phyloP scores from a whole-genome alignment of 345 rosid species.

The Brassica incana region DNA sequence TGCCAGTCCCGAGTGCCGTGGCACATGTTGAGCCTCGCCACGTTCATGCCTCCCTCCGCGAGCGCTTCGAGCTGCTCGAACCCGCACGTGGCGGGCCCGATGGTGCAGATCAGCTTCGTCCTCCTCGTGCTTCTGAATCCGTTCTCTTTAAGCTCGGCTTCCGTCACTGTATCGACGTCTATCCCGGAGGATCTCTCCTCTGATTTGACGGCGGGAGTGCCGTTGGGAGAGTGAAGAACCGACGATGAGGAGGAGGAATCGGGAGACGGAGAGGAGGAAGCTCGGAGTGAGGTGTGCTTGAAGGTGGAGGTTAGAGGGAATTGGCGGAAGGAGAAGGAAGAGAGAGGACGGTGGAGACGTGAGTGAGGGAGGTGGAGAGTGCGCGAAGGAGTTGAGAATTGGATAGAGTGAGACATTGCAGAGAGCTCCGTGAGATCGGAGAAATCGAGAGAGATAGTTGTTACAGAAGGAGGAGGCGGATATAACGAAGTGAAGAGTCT shows the following conservation, averaged over 20 bases:
- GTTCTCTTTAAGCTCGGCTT: conserved; percentile 94
- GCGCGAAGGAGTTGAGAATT: conserved; percentile 50
- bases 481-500: neutral
- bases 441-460: conserved; percentile 11
- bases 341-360: conserved; percentile 36
- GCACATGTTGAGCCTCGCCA: conserved; percentile 94
- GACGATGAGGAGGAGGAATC: conserved; percentile 44
- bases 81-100: conserved; percentile 88
- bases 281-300: conserved; percentile 49
- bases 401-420: conserved; percentile 72
- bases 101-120: conserved; percentile 93
- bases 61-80: conserved; percentile 87
- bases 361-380: conserved; percentile 42
- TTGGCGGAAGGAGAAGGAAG: conserved; percentile 40
- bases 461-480: neutral
- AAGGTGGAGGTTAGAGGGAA: conserved; percentile 33
- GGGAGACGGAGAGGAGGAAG: conserved; percentile 48
- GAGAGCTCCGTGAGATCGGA: conserved; percentile 14
- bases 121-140: conserved; percentile 97
- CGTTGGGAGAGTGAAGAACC: conserved; percentile 60
- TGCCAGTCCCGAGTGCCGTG: conserved; percentile 98
- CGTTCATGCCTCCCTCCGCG: conserved; percentile 98
- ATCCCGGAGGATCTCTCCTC: conserved; percentile 45
- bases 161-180: conserved; percentile 91
- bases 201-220: conserved; percentile 33